phyloP scores from a whole-genome alignment of 2,329 filamentous ascomycete species.

The Fusarium fujikuroi region DNA sequence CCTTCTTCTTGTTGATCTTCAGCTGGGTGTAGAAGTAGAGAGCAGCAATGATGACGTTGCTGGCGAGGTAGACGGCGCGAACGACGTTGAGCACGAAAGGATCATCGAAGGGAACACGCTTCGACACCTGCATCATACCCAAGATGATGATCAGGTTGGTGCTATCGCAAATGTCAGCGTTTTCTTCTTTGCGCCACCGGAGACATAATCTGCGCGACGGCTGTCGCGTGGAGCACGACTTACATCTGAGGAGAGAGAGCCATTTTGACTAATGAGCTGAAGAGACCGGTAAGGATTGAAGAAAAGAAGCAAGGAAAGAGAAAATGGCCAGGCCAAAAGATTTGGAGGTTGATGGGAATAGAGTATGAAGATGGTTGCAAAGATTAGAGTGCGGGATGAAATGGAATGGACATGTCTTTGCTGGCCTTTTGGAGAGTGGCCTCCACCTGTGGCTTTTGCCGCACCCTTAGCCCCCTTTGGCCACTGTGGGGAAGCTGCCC shows the following conservation, averaged over 20 bases:
- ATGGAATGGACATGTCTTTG: conserved; percentile 40
- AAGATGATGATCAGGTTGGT: conserved; percentile 95
- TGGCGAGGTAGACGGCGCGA: conserved; percentile 65
- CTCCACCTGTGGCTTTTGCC: conserved; percentile 30
- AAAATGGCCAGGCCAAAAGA: conserved; percentile 17
- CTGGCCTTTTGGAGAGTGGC: conserved; percentile 44
- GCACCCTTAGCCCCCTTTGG: conserved; percentile 37
- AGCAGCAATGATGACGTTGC: conserved; percentile 83
- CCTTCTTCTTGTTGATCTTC: conserved; percentile 96
- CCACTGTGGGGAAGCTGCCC: conserved; percentile 36
- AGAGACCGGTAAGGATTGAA: background rate
- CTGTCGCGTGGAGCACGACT: conserved; percentile 42
- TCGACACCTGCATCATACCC: conserved; percentile 97
- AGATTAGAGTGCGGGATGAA: conserved; percentile 33
- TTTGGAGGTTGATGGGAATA: conserved; percentile 15
- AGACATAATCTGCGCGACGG: conserved; percentile 18
- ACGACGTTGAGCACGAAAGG: conserved; percentile 68
- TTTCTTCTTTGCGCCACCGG: conserved; percentile 25
- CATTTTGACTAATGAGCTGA: conserved; percentile 59
- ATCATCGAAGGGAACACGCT: conserved; percentile 94
- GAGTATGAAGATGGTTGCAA: conserved; percentile 9
- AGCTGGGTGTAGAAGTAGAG: conserved; percentile 88
- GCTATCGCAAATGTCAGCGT: conserved; percentile 59
- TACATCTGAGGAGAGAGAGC: conserved; percentile 74
- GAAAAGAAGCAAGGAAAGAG: conserved; percentile 4